Conservation (phyloP, 352 stramenopile species). For the Thraustochytrium striatum region DNA sequence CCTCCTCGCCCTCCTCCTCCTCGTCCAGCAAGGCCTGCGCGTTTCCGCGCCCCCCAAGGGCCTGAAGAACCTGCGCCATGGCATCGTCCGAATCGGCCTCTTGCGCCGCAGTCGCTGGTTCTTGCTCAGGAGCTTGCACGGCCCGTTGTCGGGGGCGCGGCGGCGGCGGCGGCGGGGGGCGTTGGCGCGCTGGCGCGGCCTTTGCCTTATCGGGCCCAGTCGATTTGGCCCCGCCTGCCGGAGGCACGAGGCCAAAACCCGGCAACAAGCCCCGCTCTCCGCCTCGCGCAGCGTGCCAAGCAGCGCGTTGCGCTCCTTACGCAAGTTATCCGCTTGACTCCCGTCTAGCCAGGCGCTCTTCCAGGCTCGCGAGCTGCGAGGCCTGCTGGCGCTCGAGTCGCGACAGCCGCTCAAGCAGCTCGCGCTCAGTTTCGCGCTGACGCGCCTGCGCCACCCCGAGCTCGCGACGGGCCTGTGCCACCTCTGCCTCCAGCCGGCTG, state of each 20-base stretch:
- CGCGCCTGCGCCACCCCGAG: not conserved
- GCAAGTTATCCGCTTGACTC: slow-evolving; percentile 16
- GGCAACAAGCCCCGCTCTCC: slow-evolving; percentile 1
- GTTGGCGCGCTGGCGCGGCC: not conserved
- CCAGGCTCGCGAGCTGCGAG: not conserved
- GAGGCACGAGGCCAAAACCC: not conserved
- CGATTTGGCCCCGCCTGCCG: not conserved
- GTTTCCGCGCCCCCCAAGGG: not conserved
- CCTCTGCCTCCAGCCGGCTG: too few relatives aligned
- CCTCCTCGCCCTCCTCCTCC: not conserved
- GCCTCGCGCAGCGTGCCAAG: slow-evolving; percentile 14
- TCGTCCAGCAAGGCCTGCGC: not conserved
- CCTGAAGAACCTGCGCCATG: not conserved
- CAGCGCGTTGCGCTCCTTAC: slow-evolving; percentile 6
- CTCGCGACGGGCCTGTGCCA: too few relatives aligned
- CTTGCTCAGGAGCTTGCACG: not conserved
- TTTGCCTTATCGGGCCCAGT: not conserved
- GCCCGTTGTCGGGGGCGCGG: not conserved
- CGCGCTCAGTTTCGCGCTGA: slow-evolving; percentile 8
- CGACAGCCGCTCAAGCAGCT: not conserved
- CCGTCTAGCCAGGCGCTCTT: not conserved
- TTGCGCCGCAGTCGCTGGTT: not conserved
- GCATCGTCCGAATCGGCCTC: not conserved
- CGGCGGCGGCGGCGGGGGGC: not conserved
- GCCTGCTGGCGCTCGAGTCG: not conserved